Conservation (phyloP, 2,329 filamentous ascomycete genomes). For the Pseudogymnoascus sp. region DNA sequence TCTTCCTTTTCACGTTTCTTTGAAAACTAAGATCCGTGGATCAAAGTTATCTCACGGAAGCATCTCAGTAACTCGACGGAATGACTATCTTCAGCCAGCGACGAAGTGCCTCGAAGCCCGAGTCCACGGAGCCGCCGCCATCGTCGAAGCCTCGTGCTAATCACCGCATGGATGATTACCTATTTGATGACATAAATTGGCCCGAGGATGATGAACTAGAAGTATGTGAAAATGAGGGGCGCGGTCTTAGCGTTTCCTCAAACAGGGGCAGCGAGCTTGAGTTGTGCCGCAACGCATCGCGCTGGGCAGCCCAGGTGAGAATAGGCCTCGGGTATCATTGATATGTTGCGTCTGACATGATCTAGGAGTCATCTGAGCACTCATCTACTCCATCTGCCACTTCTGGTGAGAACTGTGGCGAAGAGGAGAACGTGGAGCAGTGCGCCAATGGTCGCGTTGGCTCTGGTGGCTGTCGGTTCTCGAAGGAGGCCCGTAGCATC, state of each 20-base stretch:
- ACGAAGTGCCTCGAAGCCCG: not conserved
- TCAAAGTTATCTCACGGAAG: not conserved
- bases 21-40: not conserved
- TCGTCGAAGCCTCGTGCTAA: not conserved
- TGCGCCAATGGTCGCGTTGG: not conserved
- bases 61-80: not conserved
- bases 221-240: not conserved
- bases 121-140: not conserved
- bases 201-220: conserved; percentile 1
- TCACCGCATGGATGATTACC: not conserved
- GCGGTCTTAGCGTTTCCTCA: not conserved
- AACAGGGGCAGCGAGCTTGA: conserved; percentile 2
- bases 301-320: not conserved
- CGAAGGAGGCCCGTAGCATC: conserved; percentile 9
- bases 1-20: not conserved
- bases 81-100: not conserved
- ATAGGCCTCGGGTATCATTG: not conserved
- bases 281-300: not conserved
- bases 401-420: not conserved
- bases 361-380: not conserved
- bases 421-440: not conserved
- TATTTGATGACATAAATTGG: conserved; percentile 10
- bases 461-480: conserved; percentile 9
- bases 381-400: not conserved
- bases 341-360: not conserved